Base-by-base conservation (phyloP, 2,329 filamentous ascomycete species). In the Cercospora sp. region DNA sequence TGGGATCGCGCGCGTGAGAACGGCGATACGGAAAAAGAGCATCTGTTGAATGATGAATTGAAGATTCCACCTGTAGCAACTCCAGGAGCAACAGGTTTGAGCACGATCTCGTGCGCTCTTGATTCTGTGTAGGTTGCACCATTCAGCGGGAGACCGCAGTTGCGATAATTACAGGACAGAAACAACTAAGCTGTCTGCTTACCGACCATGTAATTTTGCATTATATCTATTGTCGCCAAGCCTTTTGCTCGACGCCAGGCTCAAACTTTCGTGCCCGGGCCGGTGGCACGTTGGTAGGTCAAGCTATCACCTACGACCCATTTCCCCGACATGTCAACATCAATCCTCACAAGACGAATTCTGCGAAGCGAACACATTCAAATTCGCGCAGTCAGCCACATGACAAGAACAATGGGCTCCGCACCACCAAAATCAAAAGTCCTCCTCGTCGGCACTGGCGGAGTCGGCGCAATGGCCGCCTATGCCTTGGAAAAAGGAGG, bases 391-490 rank as follows among this genome's bases (percentile, higher is more conserved):
- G 18, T 2, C n/a, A 6, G 13, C 5, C 20, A 9, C 23, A n/a
- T 18, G 4, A 26, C 64, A 18, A 61, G 12, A 59, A 68, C 1
- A 5, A 71, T 71, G 69, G 66, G 58, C 13, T 66, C 66, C 16
- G 30, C 63, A 16, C 42, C 57, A 20, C 48, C 59, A 12, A 82
- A 81, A 68, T 68, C 78, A 3, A 80, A 77, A 26, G 79, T 88
- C 3, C 80, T 88, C 4, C 74, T 89, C 5, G 77, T 89, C 13
- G 87, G 87, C 20, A 80, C 81, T 9, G 87, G 87, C 8, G 85
- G 84, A 6, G 83, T 88, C 1, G 87, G 87, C 26, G 83, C 85
- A 0, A 85, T 88, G 73, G 83, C 84, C 3, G 85, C 85, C 5
- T 83, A 86, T 53, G 84, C 83, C 28, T 80, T 89, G 18, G 83